These are phyloP conservation scores for Trypanosoma theileri DNA, from an alignment of 208 protist genomes.

Conservation along the genomic window DNA sequence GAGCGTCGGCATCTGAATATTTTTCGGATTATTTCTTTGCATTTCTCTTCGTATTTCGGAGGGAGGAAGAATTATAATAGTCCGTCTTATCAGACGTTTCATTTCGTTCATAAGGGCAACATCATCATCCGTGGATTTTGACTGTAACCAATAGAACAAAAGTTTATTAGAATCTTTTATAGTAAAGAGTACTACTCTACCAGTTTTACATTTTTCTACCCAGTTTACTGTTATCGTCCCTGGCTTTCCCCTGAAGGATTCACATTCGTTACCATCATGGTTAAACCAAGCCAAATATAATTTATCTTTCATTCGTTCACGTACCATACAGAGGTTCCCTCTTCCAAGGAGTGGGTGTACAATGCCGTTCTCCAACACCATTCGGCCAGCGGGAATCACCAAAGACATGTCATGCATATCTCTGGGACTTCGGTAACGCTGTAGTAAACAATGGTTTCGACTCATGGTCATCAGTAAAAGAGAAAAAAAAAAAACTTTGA, in stretches of 20 bases:
- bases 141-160: constrained; percentile 35
- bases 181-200: constrained; percentile 31
- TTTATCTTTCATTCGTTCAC: constrained; percentile 4
- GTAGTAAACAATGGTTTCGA: too few species aligned
- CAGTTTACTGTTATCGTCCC: constrained; percentile 22
- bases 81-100: constrained; percentile 6
- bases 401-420: neutral
- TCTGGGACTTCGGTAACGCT: too few species aligned
- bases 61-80: neutral
- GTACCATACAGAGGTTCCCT: constrained; percentile 22
- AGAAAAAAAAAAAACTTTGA: too few species aligned
- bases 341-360: constrained; percentile 9
- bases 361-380: constrained; percentile 23
- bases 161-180: constrained; percentile 24
- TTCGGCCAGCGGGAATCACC: constrained; percentile 15
- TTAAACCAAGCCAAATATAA: constrained; percentile 14
- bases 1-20: constrained; percentile 22
- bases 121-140: constrained; percentile 21
- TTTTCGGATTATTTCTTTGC: neutral
- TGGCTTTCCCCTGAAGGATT: constrained; percentile 10
- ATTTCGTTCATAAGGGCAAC: constrained; percentile 17
- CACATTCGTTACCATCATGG: constrained; percentile 16
- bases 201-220: constrained; percentile 26
- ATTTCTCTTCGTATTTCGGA: neutral
- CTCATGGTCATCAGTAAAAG: too few species aligned